A percentile compares a stretch with the other conserved stretches of the same genome.
Conservation (phyloP, 2,329 filamentous ascomycete genomes). For the Neonectria punicea region DNA sequence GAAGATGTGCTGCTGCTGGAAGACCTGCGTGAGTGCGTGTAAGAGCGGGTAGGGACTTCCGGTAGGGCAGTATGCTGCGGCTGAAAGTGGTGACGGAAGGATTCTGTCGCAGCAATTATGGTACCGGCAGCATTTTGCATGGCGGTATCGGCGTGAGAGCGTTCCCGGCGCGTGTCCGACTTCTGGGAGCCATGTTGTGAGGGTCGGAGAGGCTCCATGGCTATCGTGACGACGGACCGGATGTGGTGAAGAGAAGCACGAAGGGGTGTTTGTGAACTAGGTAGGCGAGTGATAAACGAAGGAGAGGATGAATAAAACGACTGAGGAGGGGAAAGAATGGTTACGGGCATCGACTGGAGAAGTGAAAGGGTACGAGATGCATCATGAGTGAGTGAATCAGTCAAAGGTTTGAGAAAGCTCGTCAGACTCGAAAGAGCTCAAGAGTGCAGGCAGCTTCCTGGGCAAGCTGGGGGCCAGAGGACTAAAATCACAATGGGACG, state of each 20-base stretch:
- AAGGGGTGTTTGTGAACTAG: background rate
- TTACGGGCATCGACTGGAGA: conserved; percentile 9
- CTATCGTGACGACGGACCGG: conserved; percentile 21
- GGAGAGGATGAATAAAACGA: background rate
- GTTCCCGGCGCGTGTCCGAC: conserved; percentile 34
- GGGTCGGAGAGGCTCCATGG: conserved; percentile 36
- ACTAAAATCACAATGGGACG: conserved; percentile 7
- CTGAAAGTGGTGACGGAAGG: conserved; percentile 39
- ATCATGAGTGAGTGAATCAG: conserved; percentile 26
- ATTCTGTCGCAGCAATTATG: conserved; percentile 43
- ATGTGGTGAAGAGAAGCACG: conserved; percentile 23
- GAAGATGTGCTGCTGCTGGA: conserved; percentile 38
- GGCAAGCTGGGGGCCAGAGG: conserved; percentile 2
- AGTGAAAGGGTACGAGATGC: conserved; percentile 8
- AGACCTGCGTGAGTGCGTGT: conserved; percentile 36
- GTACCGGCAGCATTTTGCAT: conserved; percentile 37
- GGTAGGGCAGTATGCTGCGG: conserved; percentile 28
- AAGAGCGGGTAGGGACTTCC: conserved; percentile 34
- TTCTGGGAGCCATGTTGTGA: conserved; percentile 36
- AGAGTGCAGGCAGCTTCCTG: conserved; percentile 8
- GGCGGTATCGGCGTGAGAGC: conserved; percentile 27
- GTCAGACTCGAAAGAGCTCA: conserved; percentile 2
- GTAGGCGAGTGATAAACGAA: background rate
- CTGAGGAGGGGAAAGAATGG: background rate
- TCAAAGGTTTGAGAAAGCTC: conserved; percentile 7